phyloP scores from a whole-genome alignment of 2,329 filamentous ascomycete genomes.

The Fusarium oxysporum region DNA sequence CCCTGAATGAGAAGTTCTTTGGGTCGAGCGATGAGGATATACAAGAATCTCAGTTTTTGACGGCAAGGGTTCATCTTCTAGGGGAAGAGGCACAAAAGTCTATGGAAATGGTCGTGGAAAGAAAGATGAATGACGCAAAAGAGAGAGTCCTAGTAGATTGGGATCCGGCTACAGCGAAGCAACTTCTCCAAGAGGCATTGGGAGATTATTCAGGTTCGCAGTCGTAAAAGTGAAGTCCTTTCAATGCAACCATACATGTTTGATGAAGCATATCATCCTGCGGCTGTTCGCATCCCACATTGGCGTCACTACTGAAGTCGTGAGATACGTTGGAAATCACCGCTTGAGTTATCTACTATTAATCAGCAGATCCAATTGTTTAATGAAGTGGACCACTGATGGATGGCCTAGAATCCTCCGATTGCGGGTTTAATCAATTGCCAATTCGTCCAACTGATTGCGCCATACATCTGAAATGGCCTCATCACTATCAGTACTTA shows the following conservation, averaged over 20 bases:
- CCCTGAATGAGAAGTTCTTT: not conserved
- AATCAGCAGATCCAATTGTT: not conserved
- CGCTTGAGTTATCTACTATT: not conserved
- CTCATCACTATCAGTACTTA: constrained; percentile 6
- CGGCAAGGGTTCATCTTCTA: not conserved
- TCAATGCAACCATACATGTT: not conserved
- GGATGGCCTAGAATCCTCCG: not conserved
- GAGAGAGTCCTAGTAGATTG: not conserved
- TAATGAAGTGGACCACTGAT: not conserved
- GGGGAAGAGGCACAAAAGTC: not conserved
- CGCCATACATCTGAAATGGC: constrained; percentile 39
- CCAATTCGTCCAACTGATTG: constrained; percentile 34
- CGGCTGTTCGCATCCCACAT: not conserved
- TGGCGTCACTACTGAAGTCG: not conserved
- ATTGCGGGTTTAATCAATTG: constrained; percentile 23
- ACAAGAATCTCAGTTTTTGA: not conserved
- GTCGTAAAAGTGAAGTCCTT: not conserved
- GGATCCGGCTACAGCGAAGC: not conserved
- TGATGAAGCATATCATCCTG: not conserved
- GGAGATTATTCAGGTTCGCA: not conserved
- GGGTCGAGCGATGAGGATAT: not conserved
- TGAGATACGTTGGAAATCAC: not conserved
- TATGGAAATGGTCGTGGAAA: not conserved
- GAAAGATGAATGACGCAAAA: not conserved
- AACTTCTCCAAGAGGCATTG: not conserved